Percentiles rank a stretch among this genome's conserved stretches.
Conservation (phyloP, 1,284 basidiomycete genomes). For the Melampsora americana region DNA sequence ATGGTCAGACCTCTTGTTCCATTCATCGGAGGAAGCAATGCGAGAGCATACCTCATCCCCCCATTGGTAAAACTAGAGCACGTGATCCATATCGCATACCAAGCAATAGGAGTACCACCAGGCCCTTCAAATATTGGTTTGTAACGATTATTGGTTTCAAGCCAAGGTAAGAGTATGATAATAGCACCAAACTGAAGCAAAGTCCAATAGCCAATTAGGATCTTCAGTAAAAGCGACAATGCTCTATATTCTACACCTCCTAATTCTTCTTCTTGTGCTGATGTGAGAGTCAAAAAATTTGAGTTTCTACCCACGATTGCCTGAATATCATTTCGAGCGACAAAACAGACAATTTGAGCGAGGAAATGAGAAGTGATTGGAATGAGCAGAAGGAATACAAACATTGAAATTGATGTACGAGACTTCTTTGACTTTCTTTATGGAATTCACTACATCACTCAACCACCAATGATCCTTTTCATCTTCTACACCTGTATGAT, state of each 20-base stretch:
- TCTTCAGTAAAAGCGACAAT: constrained; percentile 65
- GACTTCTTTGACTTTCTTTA: constrained; percentile 48
- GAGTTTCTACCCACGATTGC: constrained; percentile 82
- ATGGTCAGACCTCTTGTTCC: background rate
- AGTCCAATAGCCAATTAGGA: constrained; percentile 50
- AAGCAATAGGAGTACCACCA: constrained; percentile 47
- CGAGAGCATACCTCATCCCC: constrained; percentile 59
- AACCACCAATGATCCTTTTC: constrained; percentile 48
- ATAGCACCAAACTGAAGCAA: constrained; percentile 46
- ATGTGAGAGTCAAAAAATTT: constrained; percentile 72
- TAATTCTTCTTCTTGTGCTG: constrained; percentile 82
- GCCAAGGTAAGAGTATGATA: constrained; percentile 51
- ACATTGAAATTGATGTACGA: constrained; percentile 56
- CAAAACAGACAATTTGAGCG: background rate
- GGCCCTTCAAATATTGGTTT: constrained; percentile 50
- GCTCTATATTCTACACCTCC: constrained; percentile 94
- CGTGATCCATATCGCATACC: constrained; percentile 83
- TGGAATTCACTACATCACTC: constrained; percentile 38
- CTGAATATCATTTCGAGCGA: background rate
- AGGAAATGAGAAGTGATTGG: background rate
- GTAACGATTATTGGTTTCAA: constrained; percentile 49
- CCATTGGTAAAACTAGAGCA: constrained; percentile 86
- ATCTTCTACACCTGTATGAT: constrained; percentile 50
- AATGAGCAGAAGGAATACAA: constrained; percentile 64
- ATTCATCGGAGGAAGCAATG: background rate